Evolutionary conservation across 1,284 basidiomycete genomes (phyloP).

Genomic region (Irpex sp.): DNA sequence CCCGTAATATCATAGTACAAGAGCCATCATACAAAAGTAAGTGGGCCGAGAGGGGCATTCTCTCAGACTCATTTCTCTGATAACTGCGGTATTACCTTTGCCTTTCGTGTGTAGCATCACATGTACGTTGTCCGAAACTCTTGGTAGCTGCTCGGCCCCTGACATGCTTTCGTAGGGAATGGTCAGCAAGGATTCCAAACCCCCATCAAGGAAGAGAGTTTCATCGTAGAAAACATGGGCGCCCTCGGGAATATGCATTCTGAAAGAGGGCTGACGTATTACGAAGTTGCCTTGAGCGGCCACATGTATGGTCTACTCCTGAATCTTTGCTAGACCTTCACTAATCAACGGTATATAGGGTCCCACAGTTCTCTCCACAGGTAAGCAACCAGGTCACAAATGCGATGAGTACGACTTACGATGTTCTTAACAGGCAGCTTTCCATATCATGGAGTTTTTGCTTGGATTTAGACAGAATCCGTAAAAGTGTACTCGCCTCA

Average conservation of each 20-base stretch:
- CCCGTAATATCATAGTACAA: background rate
- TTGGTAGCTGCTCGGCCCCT: conserved; percentile 10
- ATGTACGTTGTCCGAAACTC: conserved; percentile 38
- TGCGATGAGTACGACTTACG: background rate
- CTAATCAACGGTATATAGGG: conserved; percentile 30
- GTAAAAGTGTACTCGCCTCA: background rate
- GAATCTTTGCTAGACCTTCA: conserved; percentile 9
- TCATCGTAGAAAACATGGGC: conserved; percentile 68
- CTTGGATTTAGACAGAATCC: conserved; percentile 52
- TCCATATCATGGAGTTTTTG: conserved; percentile 68
- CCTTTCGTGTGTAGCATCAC: conserved; percentile 53
- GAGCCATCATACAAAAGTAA: conserved; percentile 28
- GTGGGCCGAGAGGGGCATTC: background rate
- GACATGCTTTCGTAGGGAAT: conserved; percentile 40
- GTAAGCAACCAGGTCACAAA: conserved; percentile 34
- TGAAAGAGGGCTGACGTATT: conserved; percentile 65
- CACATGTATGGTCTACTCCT: conserved; percentile 51
- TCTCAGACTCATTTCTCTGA: background rate
- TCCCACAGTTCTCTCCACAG: conserved; percentile 64
- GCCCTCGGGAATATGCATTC: conserved; percentile 59
- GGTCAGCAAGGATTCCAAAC: conserved; percentile 72
- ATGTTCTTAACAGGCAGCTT: conserved; percentile 43
- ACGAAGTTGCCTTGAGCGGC: conserved; percentile 62
- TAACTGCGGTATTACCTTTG: background rate
- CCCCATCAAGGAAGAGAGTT: conserved; percentile 59